Base-by-base conservation (phyloP, 306 rosid genomes). In the Bauhinia variegata region DNA sequence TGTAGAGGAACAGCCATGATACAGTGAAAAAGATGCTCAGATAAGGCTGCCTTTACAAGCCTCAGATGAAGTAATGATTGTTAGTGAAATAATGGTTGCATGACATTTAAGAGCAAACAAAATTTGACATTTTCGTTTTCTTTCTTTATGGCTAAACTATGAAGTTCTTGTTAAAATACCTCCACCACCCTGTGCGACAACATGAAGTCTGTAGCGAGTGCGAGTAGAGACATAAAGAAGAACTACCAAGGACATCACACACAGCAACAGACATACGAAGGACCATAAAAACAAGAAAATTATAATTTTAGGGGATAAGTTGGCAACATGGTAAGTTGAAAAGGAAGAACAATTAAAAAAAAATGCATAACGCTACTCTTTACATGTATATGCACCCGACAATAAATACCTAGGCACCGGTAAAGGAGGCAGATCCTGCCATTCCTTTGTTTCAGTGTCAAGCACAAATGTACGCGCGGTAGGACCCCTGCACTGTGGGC, bases 401-500 rank as follows among this genome's bases (percentile, higher is more conserved):
- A 50, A 28, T 15, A 68, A 47, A 54, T 81, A 92, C 98, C 98
- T 78, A 46, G 96, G 98, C 16, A 75, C 61, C 1, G 96, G 98
- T 72, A 92, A 74, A 55, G 96, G 82, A 31, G 87, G 96, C 64
- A 92, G 78, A 58, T 67, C 83, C 5, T 28, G 62, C 98, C 98
- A 92, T 77, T 84, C 75, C 86, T 73, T 92, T 36, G 91, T 87
- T 72, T 72, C 65, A 28, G 96, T 70, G 70, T 92, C 96, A 19
- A 92, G 89, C 72, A 86, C 96, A 76, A 92, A 89, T 47, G 85
- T 75, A 65, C 6, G 83, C 54, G 96, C 88, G 1, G 93, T 92
- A 18, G 98, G 89, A 67, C 89, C 96, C 81, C 98, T 83, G 75
- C 96, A 92, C 52, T 89, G 98, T 0, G 96, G 98, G 23, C 98